These are phyloP conservation scores for Botrytis cinerea DNA, from an alignment of 2,329 filamentous ascomycete species.

Conservation along the genomic window DNA sequence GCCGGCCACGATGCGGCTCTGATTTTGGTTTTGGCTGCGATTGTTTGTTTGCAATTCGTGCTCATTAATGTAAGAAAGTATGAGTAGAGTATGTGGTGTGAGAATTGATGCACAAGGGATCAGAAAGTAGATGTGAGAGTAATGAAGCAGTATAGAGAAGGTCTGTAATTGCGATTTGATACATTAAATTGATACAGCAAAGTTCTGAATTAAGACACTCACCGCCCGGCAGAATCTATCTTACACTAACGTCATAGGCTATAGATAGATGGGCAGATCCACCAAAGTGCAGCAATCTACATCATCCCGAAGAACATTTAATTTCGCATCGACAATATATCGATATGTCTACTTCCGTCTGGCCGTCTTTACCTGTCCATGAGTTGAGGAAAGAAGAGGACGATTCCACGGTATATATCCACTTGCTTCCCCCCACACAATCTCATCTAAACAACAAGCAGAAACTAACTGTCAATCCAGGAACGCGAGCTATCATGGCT, in stretches of 20 bases:
- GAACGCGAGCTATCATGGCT: slow-evolving; percentile 42
- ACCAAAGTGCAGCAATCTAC: neutral
- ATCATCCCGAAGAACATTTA: neutral
- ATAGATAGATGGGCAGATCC: neutral
- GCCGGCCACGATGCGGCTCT: neutral
- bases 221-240: slow-evolving; percentile 20
- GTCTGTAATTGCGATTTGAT: neutral
- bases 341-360: slow-evolving; percentile 36
- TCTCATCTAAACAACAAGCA: neutral
- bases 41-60: neutral
- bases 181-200: neutral
- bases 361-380: slow-evolving; percentile 36
- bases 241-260: slow-evolving; percentile 20
- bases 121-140: neutral
- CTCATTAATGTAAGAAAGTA: rapidly evolving
- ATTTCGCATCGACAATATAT: slow-evolving; percentile 6
- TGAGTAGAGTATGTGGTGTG: too few relatives aligned
- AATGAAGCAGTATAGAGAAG: neutral
- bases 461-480: slow-evolving; percentile 26
- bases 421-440: neutral
- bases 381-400: slow-evolving; percentile 39
- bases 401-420: slow-evolving; percentile 36
- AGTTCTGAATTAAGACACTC: neutral
- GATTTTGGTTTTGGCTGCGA: neutral
- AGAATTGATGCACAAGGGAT: neutral